Evolutionary conservation across 2,329 filamentous ascomycete genomes (phyloP).

Genomic region (Bipolaris sorokiniana): DNA sequence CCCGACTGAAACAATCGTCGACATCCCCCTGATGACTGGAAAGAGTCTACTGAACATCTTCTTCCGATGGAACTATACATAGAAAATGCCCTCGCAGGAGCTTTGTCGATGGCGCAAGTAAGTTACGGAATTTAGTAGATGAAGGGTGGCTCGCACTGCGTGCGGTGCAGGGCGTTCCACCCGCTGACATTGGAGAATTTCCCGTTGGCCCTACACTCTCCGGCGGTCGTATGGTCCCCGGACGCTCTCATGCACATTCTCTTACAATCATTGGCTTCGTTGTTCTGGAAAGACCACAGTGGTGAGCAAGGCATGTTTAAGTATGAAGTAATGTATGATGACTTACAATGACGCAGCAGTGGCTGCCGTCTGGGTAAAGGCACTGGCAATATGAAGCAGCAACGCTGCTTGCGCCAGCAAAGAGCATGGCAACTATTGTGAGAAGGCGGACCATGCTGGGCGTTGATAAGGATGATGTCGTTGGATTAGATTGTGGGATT

Average conservation of each 20-base stretch:
- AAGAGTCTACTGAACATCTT: not conserved
- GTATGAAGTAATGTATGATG: constrained; percentile 3
- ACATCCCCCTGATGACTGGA: not conserved
- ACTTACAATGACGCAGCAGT: constrained; percentile 13
- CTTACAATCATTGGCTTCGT: not conserved
- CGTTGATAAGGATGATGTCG: not conserved
- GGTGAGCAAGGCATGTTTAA: not conserved
- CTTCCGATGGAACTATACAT: not conserved
- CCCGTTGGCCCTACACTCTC: not conserved
- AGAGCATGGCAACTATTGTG: not conserved
- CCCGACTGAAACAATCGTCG: too few species aligned
- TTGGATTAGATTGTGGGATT: not conserved
- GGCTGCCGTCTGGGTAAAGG: constrained; percentile 4
- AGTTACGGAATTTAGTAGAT: not conserved
- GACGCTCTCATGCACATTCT: not conserved
- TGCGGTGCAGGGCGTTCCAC: not conserved
- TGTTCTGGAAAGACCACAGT: not conserved
- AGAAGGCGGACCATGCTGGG: constrained; percentile 2
- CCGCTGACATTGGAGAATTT: not conserved
- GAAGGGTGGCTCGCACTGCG: not conserved
- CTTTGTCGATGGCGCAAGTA: not conserved
- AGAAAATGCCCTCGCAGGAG: too few species aligned
- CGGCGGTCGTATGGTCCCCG: not conserved
- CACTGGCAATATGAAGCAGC: constrained; percentile 10
- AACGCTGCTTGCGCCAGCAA: constrained; percentile 9